These are phyloP conservation scores for Aspergillus brunneoviolaceus DNA, from an alignment of 2,329 filamentous ascomycete genomes.

Conservation along the genomic window DNA sequence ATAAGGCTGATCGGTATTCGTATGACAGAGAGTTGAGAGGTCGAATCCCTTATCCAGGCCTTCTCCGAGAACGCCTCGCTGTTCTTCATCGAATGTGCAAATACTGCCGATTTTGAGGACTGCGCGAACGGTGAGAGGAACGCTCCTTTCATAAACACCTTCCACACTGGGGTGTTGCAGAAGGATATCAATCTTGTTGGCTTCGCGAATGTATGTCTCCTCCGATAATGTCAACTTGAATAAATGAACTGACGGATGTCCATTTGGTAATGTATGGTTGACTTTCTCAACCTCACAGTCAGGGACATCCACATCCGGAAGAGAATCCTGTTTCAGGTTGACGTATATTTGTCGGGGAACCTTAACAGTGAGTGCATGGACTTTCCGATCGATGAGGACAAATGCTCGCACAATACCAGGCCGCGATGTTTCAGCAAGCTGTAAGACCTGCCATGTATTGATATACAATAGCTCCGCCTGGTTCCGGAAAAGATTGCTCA, in stretches of 20 bases:
- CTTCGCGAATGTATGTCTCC: conserved; percentile 79
- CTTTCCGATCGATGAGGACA: conserved; percentile 88
- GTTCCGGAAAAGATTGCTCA: conserved; percentile 78
- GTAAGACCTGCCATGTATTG: conserved; percentile 91
- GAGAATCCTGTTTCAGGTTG: conserved; percentile 81
- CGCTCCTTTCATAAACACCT: conserved; percentile 92
- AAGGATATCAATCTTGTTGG: conserved; percentile 75
- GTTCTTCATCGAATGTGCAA: conserved; percentile 89
- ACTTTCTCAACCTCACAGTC: conserved; percentile 91
- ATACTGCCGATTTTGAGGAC: conserved; percentile 85
- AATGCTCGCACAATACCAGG: conserved; percentile 86
- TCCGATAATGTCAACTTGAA: conserved; percentile 93
- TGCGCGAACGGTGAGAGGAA: conserved; percentile 82
- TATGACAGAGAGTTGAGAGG: conserved; percentile 69
- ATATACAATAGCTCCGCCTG: conserved; percentile 88
- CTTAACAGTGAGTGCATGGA: conserved; percentile 83
- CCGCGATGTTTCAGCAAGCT: conserved; percentile 76
- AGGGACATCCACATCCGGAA: conserved; percentile 83
- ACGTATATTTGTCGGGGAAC: conserved; percentile 88
- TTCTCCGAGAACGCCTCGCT: conserved; percentile 85
- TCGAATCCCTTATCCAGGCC: conserved; percentile 94
- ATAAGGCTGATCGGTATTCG: conserved; percentile 69
- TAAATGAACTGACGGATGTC: conserved; percentile 87
- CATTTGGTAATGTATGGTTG: conserved; percentile 89
- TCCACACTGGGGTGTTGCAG: conserved; percentile 94